These are phyloP conservation scores for Leucocoprinus leucothites DNA, from an alignment of 768 basidiomycete genomes.

Conservation along the genomic window DNA sequence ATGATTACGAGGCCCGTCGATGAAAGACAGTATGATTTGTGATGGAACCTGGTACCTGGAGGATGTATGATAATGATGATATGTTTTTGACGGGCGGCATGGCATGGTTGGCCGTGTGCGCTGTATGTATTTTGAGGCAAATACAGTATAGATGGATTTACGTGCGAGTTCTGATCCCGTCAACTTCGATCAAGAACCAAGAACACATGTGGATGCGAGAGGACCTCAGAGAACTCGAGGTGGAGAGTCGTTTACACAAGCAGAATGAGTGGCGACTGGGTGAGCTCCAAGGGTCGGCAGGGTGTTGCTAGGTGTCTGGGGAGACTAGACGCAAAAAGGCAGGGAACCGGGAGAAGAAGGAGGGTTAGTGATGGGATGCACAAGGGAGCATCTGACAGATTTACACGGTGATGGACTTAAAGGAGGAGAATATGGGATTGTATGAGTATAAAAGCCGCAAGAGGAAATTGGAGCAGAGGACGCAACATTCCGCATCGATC, in stretches of 20 bases:
- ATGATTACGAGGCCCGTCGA: slow-evolving; percentile 32
- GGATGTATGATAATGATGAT: too few relatives aligned
- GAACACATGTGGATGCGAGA: too few relatives aligned
- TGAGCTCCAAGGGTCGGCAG: neutral
- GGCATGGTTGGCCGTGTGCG: too few relatives aligned
- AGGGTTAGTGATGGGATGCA: neutral
- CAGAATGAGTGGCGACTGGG: too few relatives aligned
- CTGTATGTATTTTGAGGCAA: neutral
- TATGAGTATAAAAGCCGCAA: slow-evolving; percentile 35
- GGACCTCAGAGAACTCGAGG: too few relatives aligned
- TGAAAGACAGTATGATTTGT: neutral
- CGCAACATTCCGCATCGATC: slow-evolving; percentile 11
- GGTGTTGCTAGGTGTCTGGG: neutral
- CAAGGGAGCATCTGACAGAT: too few relatives aligned
- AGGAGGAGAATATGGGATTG: slow-evolving; percentile 14
- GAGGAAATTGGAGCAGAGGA: slow-evolving; percentile 24
- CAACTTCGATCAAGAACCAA: slow-evolving; percentile 2
- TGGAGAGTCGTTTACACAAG: neutral
- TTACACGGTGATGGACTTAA: slow-evolving; percentile 17
- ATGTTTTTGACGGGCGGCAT: too few relatives aligned
- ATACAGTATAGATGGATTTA: neutral
- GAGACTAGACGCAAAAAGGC: too few relatives aligned
- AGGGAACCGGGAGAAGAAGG: too few relatives aligned
- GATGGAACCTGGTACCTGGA: slow-evolving; percentile 5
- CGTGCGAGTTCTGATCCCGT: neutral